These are phyloP conservation scores for Fusarium albidum DNA, from an alignment of 2,329 filamentous ascomycete species.

Conservation along the genomic window DNA sequence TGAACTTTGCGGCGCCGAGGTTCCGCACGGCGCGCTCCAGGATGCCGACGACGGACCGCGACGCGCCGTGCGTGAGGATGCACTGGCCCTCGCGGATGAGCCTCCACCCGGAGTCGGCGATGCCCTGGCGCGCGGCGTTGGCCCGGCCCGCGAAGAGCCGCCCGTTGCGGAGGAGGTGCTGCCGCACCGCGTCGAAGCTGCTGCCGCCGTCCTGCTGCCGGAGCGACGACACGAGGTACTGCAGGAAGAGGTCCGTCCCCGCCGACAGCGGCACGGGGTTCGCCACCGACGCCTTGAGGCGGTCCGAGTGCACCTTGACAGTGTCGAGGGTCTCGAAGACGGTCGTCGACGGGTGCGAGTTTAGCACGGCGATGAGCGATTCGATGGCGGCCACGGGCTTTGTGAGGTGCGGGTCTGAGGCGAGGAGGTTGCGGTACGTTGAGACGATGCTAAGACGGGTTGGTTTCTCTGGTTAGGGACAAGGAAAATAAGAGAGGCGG, in stretches of 20 bases:
- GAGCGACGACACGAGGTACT: constrained; percentile 84
- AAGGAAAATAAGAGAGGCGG: neutral
- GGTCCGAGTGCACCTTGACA: constrained; percentile 77
- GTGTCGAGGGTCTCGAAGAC: constrained; percentile 94
- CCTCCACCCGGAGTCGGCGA: constrained; percentile 79
- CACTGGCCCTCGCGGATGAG: constrained; percentile 82
- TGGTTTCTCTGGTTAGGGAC: too few relatives aligned
- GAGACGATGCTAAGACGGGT: constrained; percentile 57
- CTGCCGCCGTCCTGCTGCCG: constrained; percentile 59
- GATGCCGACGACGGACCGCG: constrained; percentile 81
- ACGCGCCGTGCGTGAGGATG: constrained; percentile 91
- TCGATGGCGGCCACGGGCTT: constrained; percentile 97
- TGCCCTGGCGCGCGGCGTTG: constrained; percentile 83
- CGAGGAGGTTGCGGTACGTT: constrained; percentile 62
- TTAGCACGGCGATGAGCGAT: constrained; percentile 86
- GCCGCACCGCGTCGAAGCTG: constrained; percentile 79
- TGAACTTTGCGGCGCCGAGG: constrained; percentile 71
- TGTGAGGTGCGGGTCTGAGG: constrained; percentile 81
- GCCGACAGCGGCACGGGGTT: constrained; percentile 94
- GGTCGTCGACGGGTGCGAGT: constrained; percentile 80
- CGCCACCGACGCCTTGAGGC: constrained; percentile 78
- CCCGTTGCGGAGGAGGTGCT: constrained; percentile 86
- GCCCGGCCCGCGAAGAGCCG: constrained; percentile 87
- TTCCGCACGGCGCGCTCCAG: constrained; percentile 73
- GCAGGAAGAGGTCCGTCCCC: constrained; percentile 93